Conservation (phyloP, 345 rosid species). For the Bruguiera gymnorhiza region DNA sequence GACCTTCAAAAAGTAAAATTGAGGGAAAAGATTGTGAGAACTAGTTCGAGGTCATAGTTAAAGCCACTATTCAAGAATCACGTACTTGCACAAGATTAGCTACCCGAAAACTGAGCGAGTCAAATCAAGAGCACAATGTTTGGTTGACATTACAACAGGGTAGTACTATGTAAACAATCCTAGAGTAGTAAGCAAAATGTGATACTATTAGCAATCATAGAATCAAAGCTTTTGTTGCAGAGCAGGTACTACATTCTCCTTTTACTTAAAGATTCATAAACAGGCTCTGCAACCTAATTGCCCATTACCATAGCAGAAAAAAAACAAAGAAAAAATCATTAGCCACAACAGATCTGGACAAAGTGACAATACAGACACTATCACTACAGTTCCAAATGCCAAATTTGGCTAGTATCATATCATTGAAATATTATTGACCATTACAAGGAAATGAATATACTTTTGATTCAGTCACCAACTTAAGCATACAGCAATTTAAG, state of each 20-base stretch:
- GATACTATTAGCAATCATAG: background rate
- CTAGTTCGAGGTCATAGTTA: background rate
- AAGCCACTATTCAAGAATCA: background rate
- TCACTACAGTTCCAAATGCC: no score
- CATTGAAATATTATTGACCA: background rate
- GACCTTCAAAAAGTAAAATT: conserved; percentile 49
- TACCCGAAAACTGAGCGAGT: background rate
- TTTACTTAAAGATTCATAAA: background rate
- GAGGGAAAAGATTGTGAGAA: conserved; percentile 3
- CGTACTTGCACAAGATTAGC: background rate
- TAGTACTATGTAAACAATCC: no score
- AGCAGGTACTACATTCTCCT: background rate
- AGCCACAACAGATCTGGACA: background rate
- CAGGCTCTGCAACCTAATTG: background rate
- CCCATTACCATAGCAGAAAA: background rate
- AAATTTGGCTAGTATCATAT: background rate
- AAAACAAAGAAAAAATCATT: background rate
- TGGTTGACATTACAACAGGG: no score
- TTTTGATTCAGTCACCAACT: no score
- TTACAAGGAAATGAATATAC: background rate
- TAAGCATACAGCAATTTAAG: no score
- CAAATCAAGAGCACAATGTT: background rate
- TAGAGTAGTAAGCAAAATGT: no score
- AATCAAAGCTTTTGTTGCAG: background rate
- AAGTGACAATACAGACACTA: background rate